These are phyloP conservation scores for Cajanus cajan DNA, from an alignment of 306 rosid genomes.

Conservation along the genomic window DNA sequence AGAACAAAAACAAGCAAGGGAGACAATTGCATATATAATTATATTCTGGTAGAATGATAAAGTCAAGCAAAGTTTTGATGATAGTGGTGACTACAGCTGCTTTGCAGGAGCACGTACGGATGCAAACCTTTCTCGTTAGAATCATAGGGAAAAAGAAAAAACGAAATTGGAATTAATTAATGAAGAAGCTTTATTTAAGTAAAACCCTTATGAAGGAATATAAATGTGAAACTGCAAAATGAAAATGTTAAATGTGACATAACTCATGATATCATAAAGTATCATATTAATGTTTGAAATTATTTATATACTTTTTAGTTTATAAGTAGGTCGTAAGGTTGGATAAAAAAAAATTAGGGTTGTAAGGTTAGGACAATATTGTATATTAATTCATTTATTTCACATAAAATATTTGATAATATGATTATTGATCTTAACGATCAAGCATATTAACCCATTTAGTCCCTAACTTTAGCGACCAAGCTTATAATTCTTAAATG, in stretches of 20 bases:
- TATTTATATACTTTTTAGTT: not conserved
- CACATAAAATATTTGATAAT: not conserved
- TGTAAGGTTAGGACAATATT: not conserved
- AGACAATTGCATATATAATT: not conserved
- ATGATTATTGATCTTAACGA: not conserved
- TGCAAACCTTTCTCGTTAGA: not conserved
- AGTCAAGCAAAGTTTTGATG: not conserved
- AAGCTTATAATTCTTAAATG: not conserved
- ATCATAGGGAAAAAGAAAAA: slow-evolving; percentile 5
- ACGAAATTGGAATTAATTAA: not conserved
- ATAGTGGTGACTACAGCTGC: not conserved
- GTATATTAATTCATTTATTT: not conserved
- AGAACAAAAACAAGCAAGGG: not conserved
- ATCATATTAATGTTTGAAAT: not conserved
- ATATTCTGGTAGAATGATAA: not conserved
- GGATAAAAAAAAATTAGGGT: no score
- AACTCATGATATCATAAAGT: not conserved
- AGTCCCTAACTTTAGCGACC: not conserved
- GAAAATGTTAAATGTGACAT: not conserved
- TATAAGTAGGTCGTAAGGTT: no score
- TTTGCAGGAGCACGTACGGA: not conserved
- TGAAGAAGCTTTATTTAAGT: not conserved
- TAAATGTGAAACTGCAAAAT: not conserved
- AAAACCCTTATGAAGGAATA: not conserved
- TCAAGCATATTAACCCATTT: not conserved